Conservation (phyloP, 108 stramenopile genomes). For the Cyclotella atomus region DNA sequence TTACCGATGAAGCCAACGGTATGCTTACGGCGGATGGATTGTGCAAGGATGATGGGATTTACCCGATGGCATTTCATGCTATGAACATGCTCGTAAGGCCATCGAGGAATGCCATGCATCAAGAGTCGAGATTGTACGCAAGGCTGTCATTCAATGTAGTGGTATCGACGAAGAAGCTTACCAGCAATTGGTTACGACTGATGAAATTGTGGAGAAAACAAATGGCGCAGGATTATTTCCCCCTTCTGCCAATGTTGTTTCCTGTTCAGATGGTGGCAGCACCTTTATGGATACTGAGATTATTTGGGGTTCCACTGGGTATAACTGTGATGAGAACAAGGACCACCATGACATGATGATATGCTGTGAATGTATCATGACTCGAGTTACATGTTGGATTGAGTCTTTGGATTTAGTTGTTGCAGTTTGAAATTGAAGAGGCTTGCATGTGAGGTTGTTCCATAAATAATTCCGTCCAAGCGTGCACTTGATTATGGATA, state of each 20-base stretch:
- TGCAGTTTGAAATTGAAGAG: too few species aligned
- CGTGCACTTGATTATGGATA: too few species aligned
- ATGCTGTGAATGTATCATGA: background rate
- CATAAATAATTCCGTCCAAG: too few species aligned
- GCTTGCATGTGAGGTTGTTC: too few species aligned
- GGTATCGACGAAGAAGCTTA: background rate
- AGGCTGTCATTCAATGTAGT: background rate
- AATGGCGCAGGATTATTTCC: background rate
- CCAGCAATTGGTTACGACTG: background rate
- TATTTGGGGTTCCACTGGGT: background rate
- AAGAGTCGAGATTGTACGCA: background rate
- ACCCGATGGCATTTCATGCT: background rate
- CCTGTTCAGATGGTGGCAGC: background rate
- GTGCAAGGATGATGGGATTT: background rate
- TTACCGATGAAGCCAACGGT: background rate
- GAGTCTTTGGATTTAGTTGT: background rate
- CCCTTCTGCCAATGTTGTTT: background rate
- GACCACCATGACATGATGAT: background rate
- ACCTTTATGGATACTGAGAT: background rate
- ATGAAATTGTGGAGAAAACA: background rate
- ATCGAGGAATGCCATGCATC: background rate
- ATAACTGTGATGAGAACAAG: background rate
- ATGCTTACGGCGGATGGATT: background rate
- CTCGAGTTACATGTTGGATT: background rate
- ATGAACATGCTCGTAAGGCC: background rate